These are phyloP conservation scores for Phoma herbarum DNA, from an alignment of 2,329 filamentous ascomycete genomes.

Conservation along the genomic window DNA sequence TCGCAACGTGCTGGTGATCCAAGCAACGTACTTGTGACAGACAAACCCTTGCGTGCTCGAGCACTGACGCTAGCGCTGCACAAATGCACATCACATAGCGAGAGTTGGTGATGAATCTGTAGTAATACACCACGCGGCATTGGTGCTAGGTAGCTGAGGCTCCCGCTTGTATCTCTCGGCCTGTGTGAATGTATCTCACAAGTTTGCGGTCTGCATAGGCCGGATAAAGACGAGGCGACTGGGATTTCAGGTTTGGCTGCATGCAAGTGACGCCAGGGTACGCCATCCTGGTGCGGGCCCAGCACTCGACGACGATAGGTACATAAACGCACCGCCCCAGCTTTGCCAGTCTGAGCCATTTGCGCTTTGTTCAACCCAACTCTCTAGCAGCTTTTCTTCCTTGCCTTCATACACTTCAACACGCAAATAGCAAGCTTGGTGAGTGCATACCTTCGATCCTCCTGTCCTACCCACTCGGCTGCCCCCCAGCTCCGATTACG, in stretches of 20 bases:
- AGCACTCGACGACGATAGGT: conserved; percentile 29
- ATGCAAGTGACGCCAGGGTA: conserved; percentile 38
- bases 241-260: conserved; percentile 32
- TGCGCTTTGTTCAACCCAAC: conserved; percentile 16
- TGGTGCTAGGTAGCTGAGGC: conserved; percentile 19
- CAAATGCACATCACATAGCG: conserved; percentile 9
- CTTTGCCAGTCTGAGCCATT: conserved; percentile 31
- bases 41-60: not conserved
- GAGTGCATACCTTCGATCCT: conserved; percentile 10
- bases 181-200: not conserved
- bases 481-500: conserved; percentile 21
- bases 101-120: not conserved
- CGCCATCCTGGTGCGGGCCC: conserved; percentile 43
- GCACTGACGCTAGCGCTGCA: conserved; percentile 11
- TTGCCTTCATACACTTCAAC: not conserved
- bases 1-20: conserved; percentile 1
- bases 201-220: not conserved
- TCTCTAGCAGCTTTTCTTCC: conserved; percentile 10
- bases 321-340: conserved; percentile 41
- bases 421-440: conserved; percentile 11
- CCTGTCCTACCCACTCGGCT: conserved; percentile 18
- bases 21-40: conserved; percentile 17
- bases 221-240: conserved; percentile 15
- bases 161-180: not conserved
- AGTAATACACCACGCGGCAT: conserved; percentile 25